Evolutionary conservation across 2,329 filamentous ascomycete genomes (phyloP).

Genomic region (Trichoderma citrinoviride): DNA sequence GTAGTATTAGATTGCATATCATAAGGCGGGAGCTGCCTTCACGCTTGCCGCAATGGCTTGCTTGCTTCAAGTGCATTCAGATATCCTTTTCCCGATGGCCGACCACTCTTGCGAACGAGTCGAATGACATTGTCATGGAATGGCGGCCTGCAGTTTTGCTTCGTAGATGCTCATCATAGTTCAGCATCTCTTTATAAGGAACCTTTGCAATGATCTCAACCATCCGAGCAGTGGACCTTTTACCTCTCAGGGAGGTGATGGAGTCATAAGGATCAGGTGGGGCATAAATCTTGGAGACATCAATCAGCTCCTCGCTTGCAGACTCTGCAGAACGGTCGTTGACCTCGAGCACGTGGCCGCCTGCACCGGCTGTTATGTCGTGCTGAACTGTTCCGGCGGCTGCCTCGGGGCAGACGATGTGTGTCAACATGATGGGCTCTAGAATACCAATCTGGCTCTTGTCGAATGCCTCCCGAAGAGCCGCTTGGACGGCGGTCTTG

Average conservation of each 20-base stretch:
- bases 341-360: constrained; percentile 72
- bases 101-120: constrained; percentile 55
- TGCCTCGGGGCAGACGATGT: constrained; percentile 80
- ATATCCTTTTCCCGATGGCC: constrained; percentile 53
- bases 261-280: constrained; percentile 79
- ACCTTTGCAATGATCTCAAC: constrained; percentile 78
- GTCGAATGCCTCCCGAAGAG: constrained; percentile 61
- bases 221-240: constrained; percentile 49
- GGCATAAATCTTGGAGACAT: constrained; percentile 75
- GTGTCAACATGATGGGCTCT: constrained; percentile 90
- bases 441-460: constrained; percentile 63
- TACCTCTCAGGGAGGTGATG: constrained; percentile 54
- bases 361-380: constrained; percentile 69
- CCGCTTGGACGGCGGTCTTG: constrained; percentile 62
- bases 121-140: constrained; percentile 57
- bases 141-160: constrained; percentile 83
- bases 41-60: neutral
- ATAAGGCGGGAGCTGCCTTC: neutral
- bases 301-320: constrained; percentile 50
- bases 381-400: constrained; percentile 80
- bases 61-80: constrained; percentile 26
- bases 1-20: neutral
- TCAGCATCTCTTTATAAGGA: constrained; percentile 93
- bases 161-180: constrained; percentile 84
- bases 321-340: constrained; percentile 49